Percentiles rank a stretch among this genome's conserved stretches.
phyloP scores from a whole-genome alignment of 129 eudicot genomes.

The Escallonia rubra region DNA sequence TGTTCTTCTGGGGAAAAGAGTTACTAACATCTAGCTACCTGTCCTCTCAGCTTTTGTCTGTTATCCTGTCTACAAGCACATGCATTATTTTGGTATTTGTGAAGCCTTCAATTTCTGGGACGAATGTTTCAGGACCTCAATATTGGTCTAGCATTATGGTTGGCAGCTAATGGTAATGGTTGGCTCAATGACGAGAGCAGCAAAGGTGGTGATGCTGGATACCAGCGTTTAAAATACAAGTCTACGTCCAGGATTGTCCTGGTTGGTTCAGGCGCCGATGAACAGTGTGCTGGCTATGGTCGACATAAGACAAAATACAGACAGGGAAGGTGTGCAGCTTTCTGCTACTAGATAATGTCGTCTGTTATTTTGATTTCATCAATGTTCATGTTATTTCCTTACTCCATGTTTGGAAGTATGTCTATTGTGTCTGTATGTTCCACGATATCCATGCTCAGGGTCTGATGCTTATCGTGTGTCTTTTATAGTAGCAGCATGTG shows the following conservation, averaged over 20 bases:
- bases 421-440: neutral
- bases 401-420: neutral
- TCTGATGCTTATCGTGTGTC: no score
- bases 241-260: constrained; percentile 82
- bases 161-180: constrained; percentile 93
- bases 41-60: no score
- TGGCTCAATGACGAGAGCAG: constrained; percentile 40
- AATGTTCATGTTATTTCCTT: neutral
- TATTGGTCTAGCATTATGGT: constrained; percentile 94
- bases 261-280: constrained; percentile 99
- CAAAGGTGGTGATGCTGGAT: constrained; percentile 10
- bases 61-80: neutral
- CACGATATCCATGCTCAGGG: no score
- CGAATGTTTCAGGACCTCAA: constrained; percentile 71
- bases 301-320: constrained; percentile 85
- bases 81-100: neutral
- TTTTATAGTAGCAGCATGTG: neutral
- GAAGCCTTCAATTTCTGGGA: neutral
- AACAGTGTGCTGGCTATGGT: constrained; percentile 99
- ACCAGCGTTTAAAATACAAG: constrained; percentile 39
- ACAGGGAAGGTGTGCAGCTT: constrained; percentile 52
- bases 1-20: no score
- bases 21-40: no score
- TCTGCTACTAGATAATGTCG: neutral
- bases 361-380: neutral